These are phyloP conservation scores for Usnea hakonensis DNA, from an alignment of 495 filamentous ascomycete genomes.

Conservation along the genomic window DNA sequence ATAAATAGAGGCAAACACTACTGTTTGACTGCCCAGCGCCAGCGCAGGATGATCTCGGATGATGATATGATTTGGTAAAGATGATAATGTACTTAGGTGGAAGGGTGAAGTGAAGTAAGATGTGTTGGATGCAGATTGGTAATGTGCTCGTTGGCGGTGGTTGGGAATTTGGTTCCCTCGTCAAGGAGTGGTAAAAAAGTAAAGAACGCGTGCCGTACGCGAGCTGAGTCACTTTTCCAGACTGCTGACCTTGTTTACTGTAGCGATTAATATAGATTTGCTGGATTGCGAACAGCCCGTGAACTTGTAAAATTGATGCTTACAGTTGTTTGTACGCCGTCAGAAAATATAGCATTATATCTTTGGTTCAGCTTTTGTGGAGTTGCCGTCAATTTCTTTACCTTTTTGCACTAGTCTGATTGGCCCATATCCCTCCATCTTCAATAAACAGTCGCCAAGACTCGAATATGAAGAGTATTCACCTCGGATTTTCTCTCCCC, in stretches of 20 bases:
- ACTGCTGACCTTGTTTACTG: background rate
- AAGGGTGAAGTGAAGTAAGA: constrained; percentile 3
- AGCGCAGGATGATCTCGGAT: constrained; percentile 6
- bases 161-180: constrained; percentile 15
- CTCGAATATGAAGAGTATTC: background rate
- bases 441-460: constrained; percentile 18
- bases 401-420: constrained; percentile 11
- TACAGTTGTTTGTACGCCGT: background rate
- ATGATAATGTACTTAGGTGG: background rate
- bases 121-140: background rate
- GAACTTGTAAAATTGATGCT: background rate
- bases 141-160: constrained; percentile 5
- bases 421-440: constrained; percentile 2
- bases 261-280: background rate
- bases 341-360: background rate
- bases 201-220: constrained; percentile 23
- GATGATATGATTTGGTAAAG: background rate
- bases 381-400: constrained; percentile 4
- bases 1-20: constrained; percentile 14
- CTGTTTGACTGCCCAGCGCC: background rate
- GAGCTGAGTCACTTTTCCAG: constrained; percentile 1
- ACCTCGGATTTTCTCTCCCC: background rate
- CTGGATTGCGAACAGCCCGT: background rate
- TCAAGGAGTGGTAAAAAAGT: constrained; percentile 16
- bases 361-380: background rate